These are phyloP conservation scores for Aspergillus sclerotialis DNA, from an alignment of 2,329 filamentous ascomycete genomes.

Conservation along the genomic window DNA sequence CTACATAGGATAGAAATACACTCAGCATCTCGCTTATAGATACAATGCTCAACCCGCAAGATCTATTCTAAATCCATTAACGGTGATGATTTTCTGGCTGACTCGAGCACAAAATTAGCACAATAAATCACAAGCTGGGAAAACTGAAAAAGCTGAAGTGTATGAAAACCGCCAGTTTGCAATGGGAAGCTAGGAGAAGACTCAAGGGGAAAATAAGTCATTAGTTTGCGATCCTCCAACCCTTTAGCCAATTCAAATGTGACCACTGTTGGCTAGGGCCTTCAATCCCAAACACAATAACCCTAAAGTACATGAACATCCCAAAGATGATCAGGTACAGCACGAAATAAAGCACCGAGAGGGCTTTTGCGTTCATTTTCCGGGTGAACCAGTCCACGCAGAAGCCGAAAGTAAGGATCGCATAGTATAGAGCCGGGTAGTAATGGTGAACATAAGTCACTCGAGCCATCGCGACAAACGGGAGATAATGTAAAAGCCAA, in stretches of 20 bases:
- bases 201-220: too few relatives aligned
- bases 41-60: too few relatives aligned
- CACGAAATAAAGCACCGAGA: constrained; percentile 62
- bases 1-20: background rate
- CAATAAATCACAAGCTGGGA: background rate
- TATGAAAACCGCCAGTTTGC: too few relatives aligned
- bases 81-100: too few relatives aligned
- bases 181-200: background rate
- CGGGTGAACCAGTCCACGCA: constrained; percentile 75
- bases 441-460: constrained; percentile 99
- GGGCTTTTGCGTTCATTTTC: constrained; percentile 56
- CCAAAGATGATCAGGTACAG: constrained; percentile 70
- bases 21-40: background rate
- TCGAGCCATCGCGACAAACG: constrained; percentile 95
- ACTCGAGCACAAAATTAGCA: too few relatives aligned
- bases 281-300: constrained; percentile 93
- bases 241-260: constrained; percentile 89
- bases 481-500: constrained; percentile 94
- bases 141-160: too few relatives aligned
- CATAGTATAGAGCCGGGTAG: constrained; percentile 96
- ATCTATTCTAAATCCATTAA: too few relatives aligned
- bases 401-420: constrained; percentile 85
- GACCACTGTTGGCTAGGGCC: constrained; percentile 75
- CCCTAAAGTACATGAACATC: constrained; percentile 84
- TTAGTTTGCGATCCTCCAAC: constrained; percentile 72